Evolutionary conservation across 192 early-diverging fungal genomes (phyloP).

Genomic region (Coemansia sp.): DNA sequence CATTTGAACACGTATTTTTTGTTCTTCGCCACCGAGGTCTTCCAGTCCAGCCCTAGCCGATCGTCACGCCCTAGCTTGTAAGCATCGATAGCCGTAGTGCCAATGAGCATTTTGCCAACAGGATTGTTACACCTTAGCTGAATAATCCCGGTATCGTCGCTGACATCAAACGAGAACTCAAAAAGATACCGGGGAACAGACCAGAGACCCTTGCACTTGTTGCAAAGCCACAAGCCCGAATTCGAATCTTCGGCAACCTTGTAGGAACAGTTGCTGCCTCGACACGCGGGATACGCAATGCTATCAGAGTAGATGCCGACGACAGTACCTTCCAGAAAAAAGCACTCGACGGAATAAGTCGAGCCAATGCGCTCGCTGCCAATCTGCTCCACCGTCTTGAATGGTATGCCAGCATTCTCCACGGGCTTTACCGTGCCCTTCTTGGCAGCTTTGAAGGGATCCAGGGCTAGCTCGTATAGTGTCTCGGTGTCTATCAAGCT

Average conservation of each 20-base stretch:
- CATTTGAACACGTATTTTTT: conserved; percentile 70
- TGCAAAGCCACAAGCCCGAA: conserved; percentile 77
- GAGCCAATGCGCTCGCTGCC: conserved; percentile 67
- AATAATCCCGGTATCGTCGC: conserved; percentile 74
- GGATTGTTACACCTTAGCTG: conserved; percentile 89
- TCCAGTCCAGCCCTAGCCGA: conserved; percentile 50
- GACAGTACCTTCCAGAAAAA: conserved; percentile 67
- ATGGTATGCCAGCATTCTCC: conserved; percentile 23
- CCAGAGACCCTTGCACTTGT: conserved; percentile 75
- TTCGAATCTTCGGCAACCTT: conserved; percentile 69
- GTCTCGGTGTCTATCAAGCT: too few species aligned
- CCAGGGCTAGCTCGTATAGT: too few species aligned
- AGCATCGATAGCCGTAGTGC: conserved; percentile 69
- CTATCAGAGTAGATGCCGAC: conserved; percentile 66
- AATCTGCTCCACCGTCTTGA: conserved; percentile 67
- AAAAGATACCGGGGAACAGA: conserved; percentile 78
- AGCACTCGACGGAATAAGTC: conserved; percentile 68
- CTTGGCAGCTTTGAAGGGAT: too few species aligned
- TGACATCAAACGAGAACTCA: conserved; percentile 65
- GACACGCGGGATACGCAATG: conserved; percentile 85
- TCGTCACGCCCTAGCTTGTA: conserved; percentile 52
- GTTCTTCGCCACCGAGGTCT: conserved; percentile 59
- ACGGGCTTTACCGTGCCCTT: conserved; percentile 12
- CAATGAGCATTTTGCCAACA: conserved; percentile 62
- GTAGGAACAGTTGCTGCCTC: conserved; percentile 72